Conservation (phyloP, 371 early-diverging fungal species). For the Caulochytrium protostelioides region DNA sequence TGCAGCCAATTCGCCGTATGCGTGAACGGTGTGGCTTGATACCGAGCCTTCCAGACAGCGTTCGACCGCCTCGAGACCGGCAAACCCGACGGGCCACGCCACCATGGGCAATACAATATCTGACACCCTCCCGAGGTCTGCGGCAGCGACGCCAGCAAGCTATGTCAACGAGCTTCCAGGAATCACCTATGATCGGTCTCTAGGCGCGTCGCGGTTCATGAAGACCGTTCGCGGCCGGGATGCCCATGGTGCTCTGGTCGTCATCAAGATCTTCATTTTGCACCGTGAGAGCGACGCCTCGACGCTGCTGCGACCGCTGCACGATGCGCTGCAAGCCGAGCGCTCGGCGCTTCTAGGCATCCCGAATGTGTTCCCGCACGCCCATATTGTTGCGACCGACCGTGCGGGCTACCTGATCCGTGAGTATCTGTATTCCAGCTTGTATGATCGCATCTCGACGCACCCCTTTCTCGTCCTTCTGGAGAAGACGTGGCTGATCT, state of each 20-base stretch:
- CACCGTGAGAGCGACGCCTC: conserved; percentile 7
- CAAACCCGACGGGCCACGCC: too few species aligned
- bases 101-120: too few species aligned
- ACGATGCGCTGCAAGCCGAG: conserved; percentile 18
- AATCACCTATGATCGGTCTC: background rate
- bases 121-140: background rate
- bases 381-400: conserved; percentile 64
- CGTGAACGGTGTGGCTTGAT: too few species aligned
- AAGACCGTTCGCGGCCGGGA: conserved; percentile 69
- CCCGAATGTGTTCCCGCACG: conserved; percentile 57
- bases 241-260: conserved; percentile 44
- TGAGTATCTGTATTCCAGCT: conserved; percentile 61
- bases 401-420: conserved; percentile 69
- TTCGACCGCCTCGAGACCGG: too few species aligned
- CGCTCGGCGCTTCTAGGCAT: conserved; percentile 37
- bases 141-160: conserved; percentile 14
- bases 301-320: background rate
- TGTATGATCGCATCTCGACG: conserved; percentile 89
- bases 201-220: conserved; percentile 76
- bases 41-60: too few species aligned
- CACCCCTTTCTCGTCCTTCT: conserved; percentile 64
- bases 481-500: conserved; percentile 85
- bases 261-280: conserved; percentile 79
- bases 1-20: too few species aligned
- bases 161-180: conserved; percentile 18